Evolutionary conservation across 2,329 filamentous ascomycete genomes (phyloP).

Genomic region (Phialophora expanda): DNA sequence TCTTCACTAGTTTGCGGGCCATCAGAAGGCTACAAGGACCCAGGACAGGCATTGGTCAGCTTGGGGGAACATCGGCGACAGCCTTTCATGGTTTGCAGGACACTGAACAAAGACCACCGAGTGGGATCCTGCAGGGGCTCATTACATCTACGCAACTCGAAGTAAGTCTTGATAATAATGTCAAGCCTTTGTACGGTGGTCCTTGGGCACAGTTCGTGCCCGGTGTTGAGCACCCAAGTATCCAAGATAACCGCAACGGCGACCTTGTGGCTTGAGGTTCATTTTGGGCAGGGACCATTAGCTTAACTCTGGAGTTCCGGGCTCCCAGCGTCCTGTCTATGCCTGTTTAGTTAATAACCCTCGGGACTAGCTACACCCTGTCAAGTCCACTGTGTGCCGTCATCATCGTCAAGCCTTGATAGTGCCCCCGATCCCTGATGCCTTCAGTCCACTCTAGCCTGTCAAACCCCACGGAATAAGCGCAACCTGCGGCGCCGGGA

Average conservation of each 20-base stretch:
- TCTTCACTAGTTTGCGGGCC: neutral
- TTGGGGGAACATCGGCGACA: neutral
- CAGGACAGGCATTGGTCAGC: constrained; percentile 14
- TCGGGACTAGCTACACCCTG: neutral
- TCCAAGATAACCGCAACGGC: neutral
- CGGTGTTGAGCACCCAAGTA: neutral
- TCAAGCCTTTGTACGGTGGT: neutral
- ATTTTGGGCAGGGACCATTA: neutral
- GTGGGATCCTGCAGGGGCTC: no score
- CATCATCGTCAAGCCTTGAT: neutral
- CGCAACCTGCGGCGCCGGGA: neutral
- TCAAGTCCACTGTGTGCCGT: neutral
- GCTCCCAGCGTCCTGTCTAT: neutral
- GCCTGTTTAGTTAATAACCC: neutral
- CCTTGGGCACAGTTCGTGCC: neutral
- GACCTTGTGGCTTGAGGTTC: neutral
- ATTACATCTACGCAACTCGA: neutral
- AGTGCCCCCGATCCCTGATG: neutral
- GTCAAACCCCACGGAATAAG: neutral
- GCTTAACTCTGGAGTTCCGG: neutral
- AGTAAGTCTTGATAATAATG: neutral
- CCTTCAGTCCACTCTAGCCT: neutral
- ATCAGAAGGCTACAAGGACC: neutral
- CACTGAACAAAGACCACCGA: neutral
- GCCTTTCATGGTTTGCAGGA: neutral